Conservation (phyloP, 352 stramenopile genomes). For the Globisporangium splendens region DNA sequence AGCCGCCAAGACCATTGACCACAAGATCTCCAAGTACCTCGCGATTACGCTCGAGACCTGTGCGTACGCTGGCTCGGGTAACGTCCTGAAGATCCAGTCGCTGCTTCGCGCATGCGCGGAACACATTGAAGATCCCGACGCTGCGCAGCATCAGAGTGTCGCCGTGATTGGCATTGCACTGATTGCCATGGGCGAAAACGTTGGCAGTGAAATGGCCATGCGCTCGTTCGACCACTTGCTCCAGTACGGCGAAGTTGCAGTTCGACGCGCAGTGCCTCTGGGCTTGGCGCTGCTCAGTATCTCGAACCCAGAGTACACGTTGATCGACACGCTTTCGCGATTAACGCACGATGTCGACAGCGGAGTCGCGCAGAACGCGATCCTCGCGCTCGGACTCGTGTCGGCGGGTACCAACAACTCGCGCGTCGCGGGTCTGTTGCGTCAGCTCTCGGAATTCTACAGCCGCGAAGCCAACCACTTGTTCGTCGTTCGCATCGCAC, state of each 20-base stretch:
- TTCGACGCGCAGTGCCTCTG: slow-evolving; percentile 96
- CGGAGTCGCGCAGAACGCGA: slow-evolving; percentile 96
- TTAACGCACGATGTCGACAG: slow-evolving; percentile 97
- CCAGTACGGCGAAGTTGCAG: slow-evolving; percentile 98
- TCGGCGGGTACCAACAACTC: slow-evolving; percentile 99
- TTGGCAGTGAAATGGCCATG: slow-evolving; percentile 97
- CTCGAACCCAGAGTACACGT: slow-evolving; percentile 96
- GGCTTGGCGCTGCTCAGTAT: slow-evolving; percentile 95
- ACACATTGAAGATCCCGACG: slow-evolving; percentile 88
- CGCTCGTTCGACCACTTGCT: slow-evolving; percentile 99
- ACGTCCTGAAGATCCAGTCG: slow-evolving; percentile 98
- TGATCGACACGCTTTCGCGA: slow-evolving; percentile 96
- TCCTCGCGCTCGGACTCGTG: slow-evolving; percentile 95
- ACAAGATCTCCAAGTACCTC: slow-evolving; percentile 97
- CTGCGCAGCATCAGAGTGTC: slow-evolving; percentile 89
- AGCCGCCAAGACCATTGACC: slow-evolving; percentile 97
- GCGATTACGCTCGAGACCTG: slow-evolving; percentile 97
- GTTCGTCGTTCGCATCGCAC: slow-evolving; percentile 98
- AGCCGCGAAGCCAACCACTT: slow-evolving; percentile 95
- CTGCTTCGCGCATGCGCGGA: slow-evolving; percentile 97
- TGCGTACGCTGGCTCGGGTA: slow-evolving; percentile 97
- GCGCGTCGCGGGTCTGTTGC: slow-evolving; percentile 95
- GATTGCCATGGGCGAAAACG: slow-evolving; percentile 97
- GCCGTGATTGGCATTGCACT: slow-evolving; percentile 97
- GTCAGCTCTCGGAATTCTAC: slow-evolving; percentile 98